Conservation (phyloP, 331 rosid species). For the Dryas integrifolia region DNA sequence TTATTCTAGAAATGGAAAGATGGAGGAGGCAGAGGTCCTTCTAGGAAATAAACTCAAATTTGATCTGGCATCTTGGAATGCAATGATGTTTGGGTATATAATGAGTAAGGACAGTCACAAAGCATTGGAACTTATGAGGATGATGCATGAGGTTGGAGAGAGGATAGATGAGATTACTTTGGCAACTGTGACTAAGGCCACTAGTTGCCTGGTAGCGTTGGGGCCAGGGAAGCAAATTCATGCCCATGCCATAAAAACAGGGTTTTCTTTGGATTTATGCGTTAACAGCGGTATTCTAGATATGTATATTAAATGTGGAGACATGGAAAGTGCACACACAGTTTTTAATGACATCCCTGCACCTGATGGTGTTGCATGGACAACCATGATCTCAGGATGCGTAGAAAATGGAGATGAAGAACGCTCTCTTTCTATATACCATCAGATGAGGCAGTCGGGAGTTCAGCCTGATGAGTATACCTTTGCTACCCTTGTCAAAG, state of each 20-base stretch:
- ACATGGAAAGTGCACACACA: conserved; percentile 46
- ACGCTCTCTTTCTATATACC: conserved; percentile 57
- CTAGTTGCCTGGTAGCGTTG: conserved; percentile 54
- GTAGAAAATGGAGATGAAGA: conserved; percentile 81
- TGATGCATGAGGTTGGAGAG: conserved; percentile 50
- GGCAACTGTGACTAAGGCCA: conserved; percentile 71
- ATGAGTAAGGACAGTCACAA: conserved; percentile 34
- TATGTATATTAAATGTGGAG: conserved; percentile 84
- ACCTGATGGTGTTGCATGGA: conserved; percentile 86
- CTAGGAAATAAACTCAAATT: conserved; percentile 45
- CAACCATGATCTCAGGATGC: conserved; percentile 80
- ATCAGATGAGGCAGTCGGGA: conserved; percentile 67
- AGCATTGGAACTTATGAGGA: conserved; percentile 51
- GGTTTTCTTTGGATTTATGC: conserved; percentile 49
- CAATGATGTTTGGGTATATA: conserved; percentile 72
- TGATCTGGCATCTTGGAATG: conserved; percentile 79
- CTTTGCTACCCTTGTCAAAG: conserved; percentile 77
- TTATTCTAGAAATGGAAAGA: conserved; percentile 61
- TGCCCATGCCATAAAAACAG: conserved; percentile 44
- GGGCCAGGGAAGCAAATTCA: conserved; percentile 72
- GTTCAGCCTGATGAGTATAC: conserved; percentile 79
- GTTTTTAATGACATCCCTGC: conserved; percentile 55
- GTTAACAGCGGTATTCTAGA: conserved; percentile 65
- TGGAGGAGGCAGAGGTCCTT: conserved; percentile 61
- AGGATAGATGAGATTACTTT: conserved; percentile 54